phyloP scores from a whole-genome alignment of 2,329 filamentous ascomycete species.

The Botrytis aclada region DNA sequence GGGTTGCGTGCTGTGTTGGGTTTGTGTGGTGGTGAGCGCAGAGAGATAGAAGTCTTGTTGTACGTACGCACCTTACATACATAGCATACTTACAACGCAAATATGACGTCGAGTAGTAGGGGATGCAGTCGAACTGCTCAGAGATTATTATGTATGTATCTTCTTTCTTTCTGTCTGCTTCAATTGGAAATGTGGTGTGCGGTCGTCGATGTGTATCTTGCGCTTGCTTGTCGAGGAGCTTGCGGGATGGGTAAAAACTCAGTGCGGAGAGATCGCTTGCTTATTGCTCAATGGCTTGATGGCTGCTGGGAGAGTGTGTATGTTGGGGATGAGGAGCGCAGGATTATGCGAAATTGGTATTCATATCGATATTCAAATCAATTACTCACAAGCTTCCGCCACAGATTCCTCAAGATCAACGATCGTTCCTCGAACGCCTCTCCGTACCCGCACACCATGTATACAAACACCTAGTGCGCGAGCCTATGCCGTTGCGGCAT shows the following conservation, averaged over 20 bases:
- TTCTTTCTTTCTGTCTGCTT: background rate
- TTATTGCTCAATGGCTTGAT: background rate
- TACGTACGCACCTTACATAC: background rate
- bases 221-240: background rate
- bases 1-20: background rate
- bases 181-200: background rate
- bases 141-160: constrained; percentile 13
- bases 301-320: background rate
- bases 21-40: background rate
- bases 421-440: background rate
- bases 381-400: background rate
- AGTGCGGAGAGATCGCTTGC: background rate
- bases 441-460: background rate
- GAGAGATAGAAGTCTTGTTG: background rate
- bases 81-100: background rate
- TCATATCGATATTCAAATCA: background rate
- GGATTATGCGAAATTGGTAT: background rate
- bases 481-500: constrained; percentile 35
- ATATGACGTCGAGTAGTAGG: constrained; percentile 13
- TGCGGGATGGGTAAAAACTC: background rate
- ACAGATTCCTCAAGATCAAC: constrained; percentile 1
- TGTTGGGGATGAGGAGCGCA: background rate
- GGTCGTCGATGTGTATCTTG: background rate
- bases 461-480: constrained; percentile 21
- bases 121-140: constrained; percentile 19